phyloP scores from a whole-genome alignment of 2,329 filamentous ascomycete species.

The Teratosphaeria gauchensis region DNA sequence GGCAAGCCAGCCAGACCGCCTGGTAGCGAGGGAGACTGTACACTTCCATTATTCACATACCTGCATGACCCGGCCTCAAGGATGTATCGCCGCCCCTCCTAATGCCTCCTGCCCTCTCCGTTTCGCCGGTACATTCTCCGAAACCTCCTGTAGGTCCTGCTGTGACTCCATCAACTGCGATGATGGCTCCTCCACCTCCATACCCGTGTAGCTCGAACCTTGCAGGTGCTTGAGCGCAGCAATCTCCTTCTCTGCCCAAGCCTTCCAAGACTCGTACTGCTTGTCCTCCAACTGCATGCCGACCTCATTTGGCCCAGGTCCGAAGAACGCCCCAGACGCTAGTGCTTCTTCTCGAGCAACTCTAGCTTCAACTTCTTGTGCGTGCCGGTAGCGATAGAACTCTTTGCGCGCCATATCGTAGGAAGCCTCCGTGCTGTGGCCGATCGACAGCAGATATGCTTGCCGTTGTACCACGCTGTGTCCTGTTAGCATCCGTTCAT shows the following conservation, averaged over 20 bases:
- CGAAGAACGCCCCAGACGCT: conserved; percentile 80
- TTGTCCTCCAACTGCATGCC: conserved; percentile 74
- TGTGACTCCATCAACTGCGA: conserved; percentile 3
- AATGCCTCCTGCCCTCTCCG: conserved; percentile 26
- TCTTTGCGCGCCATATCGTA: conserved; percentile 84
- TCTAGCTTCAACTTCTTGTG: conserved; percentile 71
- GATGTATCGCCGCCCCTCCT: conserved; percentile 30
- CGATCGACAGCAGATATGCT: conserved; percentile 55
- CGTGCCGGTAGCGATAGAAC: conserved; percentile 76
- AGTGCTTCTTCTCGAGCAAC: conserved; percentile 81
- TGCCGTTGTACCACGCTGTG: conserved; percentile 84
- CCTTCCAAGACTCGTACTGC: conserved; percentile 75
- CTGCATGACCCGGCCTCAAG: conserved; percentile 10
- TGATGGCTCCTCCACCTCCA: conserved; percentile 23
- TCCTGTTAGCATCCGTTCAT: background rate
- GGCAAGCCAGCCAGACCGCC: background rate
- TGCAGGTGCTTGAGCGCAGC: conserved; percentile 38
- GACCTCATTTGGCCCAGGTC: conserved; percentile 62
- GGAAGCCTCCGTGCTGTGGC: conserved; percentile 45
- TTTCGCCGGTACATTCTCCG: conserved; percentile 21
- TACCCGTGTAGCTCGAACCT: conserved; percentile 34
- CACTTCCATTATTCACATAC: background rate
- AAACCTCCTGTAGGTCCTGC: conserved; percentile 28
- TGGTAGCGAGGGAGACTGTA: background rate
- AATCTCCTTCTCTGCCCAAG: conserved; percentile 56